Base-by-base conservation (phyloP, 495 filamentous ascomycete species). In the Penicillium odoratum region DNA sequence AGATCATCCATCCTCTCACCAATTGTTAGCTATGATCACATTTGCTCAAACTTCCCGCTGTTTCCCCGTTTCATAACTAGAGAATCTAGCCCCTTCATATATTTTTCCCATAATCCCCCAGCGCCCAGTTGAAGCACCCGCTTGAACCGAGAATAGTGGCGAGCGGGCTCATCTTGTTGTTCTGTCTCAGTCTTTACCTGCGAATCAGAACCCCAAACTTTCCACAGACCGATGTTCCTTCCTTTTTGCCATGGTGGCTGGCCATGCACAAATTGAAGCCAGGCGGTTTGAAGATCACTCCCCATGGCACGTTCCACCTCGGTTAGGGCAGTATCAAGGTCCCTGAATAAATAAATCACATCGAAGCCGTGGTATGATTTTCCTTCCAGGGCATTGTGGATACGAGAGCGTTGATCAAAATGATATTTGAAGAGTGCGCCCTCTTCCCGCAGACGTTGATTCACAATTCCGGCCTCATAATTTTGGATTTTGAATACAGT, bases 351-450 rank as follows among this genome's bases (percentile, higher is more conserved):
- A 52, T 53, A 61, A 4, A 61, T 29, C 33, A 61, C 44, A 5
- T 61, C 59, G 4, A 49, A 18, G n/a, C 54, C 59, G 28, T 61
- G 54, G 28, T 61, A 61, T 0, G 54, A 54, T 18, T 36, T 53
- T 4, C 43, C 59, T 11, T 50, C 4, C 0, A 61, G 45, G 28
- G 48, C 38, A 42, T 61, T 61, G 3, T 34, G 33, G 3, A 61
- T n/a, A 15, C 18, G 48, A 7, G 59, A 61, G 5, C 50, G 49
- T 33, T 61, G 59, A 26, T 61, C 59, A 44, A 61, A 61, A 50
- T 61, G 54, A 47, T 61, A 61, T 38, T 57, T 53, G 54, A 61
- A 56, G 3, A 61, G 34, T 26, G 36, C 48, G 15, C 44, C 31
- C 30, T 53, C 33, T 15, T 18, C 16, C 18, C 40, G 28, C 18